A percentile compares a stretch with the other conserved stretches of the same genome.
phyloP scores from a whole-genome alignment of 768 basidiomycete genomes.

The Lentinula boryana region DNA sequence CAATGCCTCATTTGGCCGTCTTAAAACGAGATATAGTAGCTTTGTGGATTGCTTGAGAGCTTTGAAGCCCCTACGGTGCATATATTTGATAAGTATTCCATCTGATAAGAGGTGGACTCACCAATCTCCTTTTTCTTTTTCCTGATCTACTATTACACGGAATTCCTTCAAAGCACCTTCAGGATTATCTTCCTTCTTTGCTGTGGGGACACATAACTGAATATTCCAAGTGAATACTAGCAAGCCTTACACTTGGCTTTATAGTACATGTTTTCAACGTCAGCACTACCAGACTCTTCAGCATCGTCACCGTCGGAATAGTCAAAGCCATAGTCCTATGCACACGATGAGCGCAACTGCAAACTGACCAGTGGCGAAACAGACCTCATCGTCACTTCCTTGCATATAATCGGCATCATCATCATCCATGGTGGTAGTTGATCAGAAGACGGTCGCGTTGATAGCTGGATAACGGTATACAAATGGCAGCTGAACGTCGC shows the following conservation, averaged over 20 bases:
- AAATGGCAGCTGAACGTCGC: background rate
- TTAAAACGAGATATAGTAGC: slow-evolving; percentile 74
- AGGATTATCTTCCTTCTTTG: slow-evolving; percentile 90
- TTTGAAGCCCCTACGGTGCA: slow-evolving; percentile 84
- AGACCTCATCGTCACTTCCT: slow-evolving; percentile 79
- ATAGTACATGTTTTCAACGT: slow-evolving; percentile 98
- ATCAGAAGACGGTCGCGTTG: background rate
- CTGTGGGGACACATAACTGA: slow-evolving; percentile 31
- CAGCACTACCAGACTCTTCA: slow-evolving; percentile 73
- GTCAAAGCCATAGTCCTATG: slow-evolving; percentile 90
- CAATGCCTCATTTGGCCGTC: slow-evolving; percentile 79
- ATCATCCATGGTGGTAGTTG: slow-evolving; percentile 62
- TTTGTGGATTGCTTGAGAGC: slow-evolving; percentile 97
- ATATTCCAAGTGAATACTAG: background rate
- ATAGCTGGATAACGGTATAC: background rate
- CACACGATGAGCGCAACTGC: background rate
- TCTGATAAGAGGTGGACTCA: slow-evolving; percentile 26
- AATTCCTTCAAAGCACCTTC: slow-evolving; percentile 91
- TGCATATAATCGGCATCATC: slow-evolving; percentile 95
- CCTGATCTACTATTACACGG: slow-evolving; percentile 80
- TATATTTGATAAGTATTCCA: background rate
- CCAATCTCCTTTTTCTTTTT: slow-evolving; percentile 94
- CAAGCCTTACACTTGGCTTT: slow-evolving; percentile 80
- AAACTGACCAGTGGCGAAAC: slow-evolving; percentile 11
- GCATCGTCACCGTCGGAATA: slow-evolving; percentile 90